Evolutionary conservation across 2,329 filamentous ascomycete genomes (phyloP), one percentile per base, ranked within the genome.

Genomic region (Clathrospora elynae): DNA sequence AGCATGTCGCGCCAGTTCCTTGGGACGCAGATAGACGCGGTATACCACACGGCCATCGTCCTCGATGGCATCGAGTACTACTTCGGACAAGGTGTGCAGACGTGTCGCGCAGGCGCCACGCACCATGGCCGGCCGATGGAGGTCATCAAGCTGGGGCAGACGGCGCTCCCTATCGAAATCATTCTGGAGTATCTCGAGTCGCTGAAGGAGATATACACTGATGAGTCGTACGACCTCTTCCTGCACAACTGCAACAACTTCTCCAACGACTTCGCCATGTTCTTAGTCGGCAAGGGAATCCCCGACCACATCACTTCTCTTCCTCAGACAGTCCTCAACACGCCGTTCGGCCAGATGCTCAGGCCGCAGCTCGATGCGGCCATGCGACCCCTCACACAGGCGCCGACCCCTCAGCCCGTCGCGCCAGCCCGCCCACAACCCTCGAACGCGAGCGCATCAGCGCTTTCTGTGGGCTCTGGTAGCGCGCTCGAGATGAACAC

Each of bases 171-270:
- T 0, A 78, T 87, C 59, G 89, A 95, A 30, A 81, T 95, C 2
- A 84, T 97, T 19, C 74, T 88, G 48, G 90, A 96, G 60, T 97
- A 95, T 64, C 74, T 99, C 2, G 86, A 93, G 41, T 95, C 90
- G 4, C 66, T 97, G 35, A 85, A 86, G 48, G 77, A 85, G 1
- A 85, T 95, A 8, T 99, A 95, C 64, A 95, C 90, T 0, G 76
- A 86, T 6, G 84, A 90, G 49, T 39, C 45, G 1, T 51, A 51
- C 23, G 49, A 51, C 33, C 22, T 53, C 0, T 96, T 88, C 74
- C 59, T 81, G 18, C 90, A 96, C 71, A 99, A 99, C 67, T 97
- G 92, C 75, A 99, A 97, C 74, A 96, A 96, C 70, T 99, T 97
- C 71, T 89, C 88, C 3, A 92, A 97, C 63, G 90, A 96, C 49